A percentile compares a stretch with the other conserved stretches of the same genome.
Evolutionary conservation across 768 basidiomycete species (phyloP).

Genomic region (Pholiota microspora): DNA sequence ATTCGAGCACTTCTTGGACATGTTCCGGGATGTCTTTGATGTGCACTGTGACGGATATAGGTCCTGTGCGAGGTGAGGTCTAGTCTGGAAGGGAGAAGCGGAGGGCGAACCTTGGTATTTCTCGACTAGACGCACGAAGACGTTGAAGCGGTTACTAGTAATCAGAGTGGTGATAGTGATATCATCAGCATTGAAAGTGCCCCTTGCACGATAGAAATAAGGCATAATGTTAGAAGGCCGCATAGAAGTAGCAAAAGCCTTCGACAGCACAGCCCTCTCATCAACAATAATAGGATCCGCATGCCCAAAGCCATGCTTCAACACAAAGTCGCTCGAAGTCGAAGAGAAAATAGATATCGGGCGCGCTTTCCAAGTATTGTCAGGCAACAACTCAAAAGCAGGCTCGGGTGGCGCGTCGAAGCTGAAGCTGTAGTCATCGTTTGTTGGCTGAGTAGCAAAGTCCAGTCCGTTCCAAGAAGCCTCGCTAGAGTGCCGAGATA

Average conservation of each 20-base stretch:
- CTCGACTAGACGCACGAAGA: conserved; percentile 68
- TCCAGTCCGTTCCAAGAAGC: not conserved
- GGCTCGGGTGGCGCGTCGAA: conserved; percentile 8
- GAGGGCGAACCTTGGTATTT: conserved; percentile 64
- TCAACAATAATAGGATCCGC: conserved; percentile 32
- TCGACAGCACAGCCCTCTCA: conserved; percentile 59
- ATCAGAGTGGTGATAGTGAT: conserved; percentile 86
- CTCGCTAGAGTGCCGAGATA: conserved; percentile 6
- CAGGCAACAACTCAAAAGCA: not conserved
- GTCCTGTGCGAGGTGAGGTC: conserved; percentile 44
- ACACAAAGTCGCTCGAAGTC: conserved; percentile 31
- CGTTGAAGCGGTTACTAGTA: conserved; percentile 74
- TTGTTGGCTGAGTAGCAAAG: not conserved
- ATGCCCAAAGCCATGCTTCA: conserved; percentile 33
- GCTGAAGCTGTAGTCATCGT: not conserved
- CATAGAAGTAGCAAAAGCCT: conserved; percentile 68
- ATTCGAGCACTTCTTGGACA: conserved; percentile 50
- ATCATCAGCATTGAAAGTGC: conserved; percentile 55
- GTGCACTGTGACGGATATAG: conserved; percentile 83
- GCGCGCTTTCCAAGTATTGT: conserved; percentile 4
- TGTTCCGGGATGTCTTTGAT: conserved; percentile 52
- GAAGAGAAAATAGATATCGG: conserved; percentile 21
- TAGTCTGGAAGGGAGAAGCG: conserved; percentile 1
- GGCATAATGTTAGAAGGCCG: conserved; percentile 76
- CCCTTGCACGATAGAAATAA: conserved; percentile 74